Evolutionary conservation across 371 early-diverging fungal genomes (phyloP).

Genomic region (Chytridiales sp.): DNA sequence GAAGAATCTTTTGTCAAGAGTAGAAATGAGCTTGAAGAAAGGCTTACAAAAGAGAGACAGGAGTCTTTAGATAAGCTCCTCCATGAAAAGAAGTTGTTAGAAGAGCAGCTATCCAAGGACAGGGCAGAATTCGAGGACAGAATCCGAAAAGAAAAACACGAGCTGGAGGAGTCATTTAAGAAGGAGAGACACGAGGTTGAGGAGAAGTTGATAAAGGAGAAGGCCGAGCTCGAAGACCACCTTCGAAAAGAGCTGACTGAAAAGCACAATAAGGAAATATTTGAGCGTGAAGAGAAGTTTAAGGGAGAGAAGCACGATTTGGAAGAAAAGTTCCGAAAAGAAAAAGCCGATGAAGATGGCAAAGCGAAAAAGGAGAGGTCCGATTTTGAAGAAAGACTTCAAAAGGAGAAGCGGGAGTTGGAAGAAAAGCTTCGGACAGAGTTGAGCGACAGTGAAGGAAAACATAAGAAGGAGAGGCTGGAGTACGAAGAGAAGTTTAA

Average conservation of each 20-base stretch:
- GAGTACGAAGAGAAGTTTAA: constrained; percentile 16
- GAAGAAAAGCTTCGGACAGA: constrained; percentile 6
- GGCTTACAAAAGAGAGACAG: constrained; percentile 9
- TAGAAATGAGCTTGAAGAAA: constrained; percentile 18
- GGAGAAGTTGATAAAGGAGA: constrained; percentile 4
- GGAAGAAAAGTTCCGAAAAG: constrained; percentile 6
- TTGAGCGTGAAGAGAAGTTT: constrained; percentile 8
- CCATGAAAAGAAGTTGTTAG: too few species aligned
- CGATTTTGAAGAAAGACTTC: constrained; percentile 9
- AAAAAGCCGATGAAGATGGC: constrained; percentile 14
- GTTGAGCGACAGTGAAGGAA: constrained; percentile 10
- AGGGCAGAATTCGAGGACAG: constrained; percentile 1
- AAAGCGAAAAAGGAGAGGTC: constrained; percentile 18
- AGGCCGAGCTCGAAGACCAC: background rate
- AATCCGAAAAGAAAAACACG: constrained; percentile 12
- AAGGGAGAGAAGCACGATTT: background rate
- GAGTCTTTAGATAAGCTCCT: too few species aligned
- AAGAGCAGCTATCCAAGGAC: constrained; percentile 2
- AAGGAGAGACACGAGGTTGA: constrained; percentile 21
- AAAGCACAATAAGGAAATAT: constrained; percentile 14
- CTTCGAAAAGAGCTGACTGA: constrained; percentile 13
- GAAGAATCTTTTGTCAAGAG: background rate
- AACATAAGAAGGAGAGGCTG: constrained; percentile 16
- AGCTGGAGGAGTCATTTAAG: constrained; percentile 9
- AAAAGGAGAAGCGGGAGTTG: constrained; percentile 2